Percentiles rank a stretch among this genome's conserved stretches.
These are phyloP conservation scores for Podospora australis DNA, from an alignment of 495 filamentous ascomycete genomes.

Conservation along the genomic window DNA sequence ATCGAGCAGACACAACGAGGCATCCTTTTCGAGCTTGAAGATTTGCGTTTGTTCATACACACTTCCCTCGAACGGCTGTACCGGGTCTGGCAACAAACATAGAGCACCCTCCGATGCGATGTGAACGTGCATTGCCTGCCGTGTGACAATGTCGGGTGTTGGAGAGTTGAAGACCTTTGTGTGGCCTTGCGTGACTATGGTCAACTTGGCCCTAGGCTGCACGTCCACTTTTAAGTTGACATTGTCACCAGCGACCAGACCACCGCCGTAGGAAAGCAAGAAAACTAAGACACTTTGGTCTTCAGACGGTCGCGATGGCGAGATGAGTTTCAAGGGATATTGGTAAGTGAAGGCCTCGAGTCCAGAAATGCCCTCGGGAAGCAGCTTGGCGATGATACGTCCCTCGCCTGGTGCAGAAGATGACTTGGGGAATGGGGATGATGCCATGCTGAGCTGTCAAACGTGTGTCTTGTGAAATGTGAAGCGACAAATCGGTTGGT, in stretches of 20 bases:
- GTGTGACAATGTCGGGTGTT: slow-evolving; percentile 49
- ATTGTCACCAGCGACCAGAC: slow-evolving; percentile 78
- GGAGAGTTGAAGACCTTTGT: slow-evolving; percentile 90
- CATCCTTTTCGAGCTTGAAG: slow-evolving; percentile 56
- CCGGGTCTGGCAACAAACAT: slow-evolving; percentile 90
- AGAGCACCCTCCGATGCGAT: slow-evolving; percentile 59
- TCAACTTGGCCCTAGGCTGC: slow-evolving; percentile 58
- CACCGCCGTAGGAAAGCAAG: slow-evolving; percentile 90
- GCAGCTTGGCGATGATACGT: slow-evolving; percentile 62
- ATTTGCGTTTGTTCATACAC: slow-evolving; percentile 76
- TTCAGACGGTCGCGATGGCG: slow-evolving; percentile 47
- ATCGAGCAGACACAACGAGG: slow-evolving; percentile 73
- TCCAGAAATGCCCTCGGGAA: slow-evolving; percentile 63
- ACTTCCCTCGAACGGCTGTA: slow-evolving; percentile 78
- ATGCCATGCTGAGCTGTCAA: too few relatives aligned
- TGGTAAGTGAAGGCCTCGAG: slow-evolving; percentile 75
- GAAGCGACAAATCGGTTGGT: too few relatives aligned
- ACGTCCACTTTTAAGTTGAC: slow-evolving; percentile 67
- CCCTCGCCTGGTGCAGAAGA: slow-evolving; percentile 72
- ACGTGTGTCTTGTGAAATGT: too few relatives aligned
- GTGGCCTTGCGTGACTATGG: slow-evolving; percentile 86
- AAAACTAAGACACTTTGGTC: slow-evolving; percentile 65
- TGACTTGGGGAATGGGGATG: slow-evolving; percentile 62
- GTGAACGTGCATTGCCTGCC: slow-evolving; percentile 60
- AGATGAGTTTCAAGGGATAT: slow-evolving; percentile 91